A percentile compares a stretch with the other conserved stretches of the same genome.
phyloP scores from a whole-genome alignment of 176 grass and related monocot species.

The Zizania latifolia region DNA sequence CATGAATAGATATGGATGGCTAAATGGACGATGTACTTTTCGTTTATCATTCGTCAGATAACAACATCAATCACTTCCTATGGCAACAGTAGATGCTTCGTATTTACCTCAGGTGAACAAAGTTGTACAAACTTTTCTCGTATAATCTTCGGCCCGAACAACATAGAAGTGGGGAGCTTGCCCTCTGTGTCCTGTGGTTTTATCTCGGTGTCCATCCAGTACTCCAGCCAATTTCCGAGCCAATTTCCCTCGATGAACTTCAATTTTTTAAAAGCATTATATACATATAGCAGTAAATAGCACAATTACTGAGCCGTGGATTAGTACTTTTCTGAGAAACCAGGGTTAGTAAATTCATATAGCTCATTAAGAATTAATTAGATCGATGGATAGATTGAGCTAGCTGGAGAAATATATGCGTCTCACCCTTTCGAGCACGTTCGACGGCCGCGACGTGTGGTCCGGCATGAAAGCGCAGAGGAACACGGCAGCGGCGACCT shows the following conservation, averaged over 20 bases:
- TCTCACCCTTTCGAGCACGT: constrained; percentile 49
- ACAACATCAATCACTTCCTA: not conserved
- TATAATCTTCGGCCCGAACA: constrained; percentile 44
- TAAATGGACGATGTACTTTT: too few species aligned
- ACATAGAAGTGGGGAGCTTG: constrained; percentile 29
- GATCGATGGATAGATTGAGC: too few species aligned
- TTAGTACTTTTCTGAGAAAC: too few species aligned
- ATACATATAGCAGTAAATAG: not conserved
- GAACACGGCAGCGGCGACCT: constrained; percentile 71
- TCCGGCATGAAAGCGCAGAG: constrained; percentile 67
- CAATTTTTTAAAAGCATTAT: too few species aligned
- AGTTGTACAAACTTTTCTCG: constrained; percentile 29
- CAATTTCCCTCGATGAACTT: constrained; percentile 32
- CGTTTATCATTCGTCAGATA: not conserved
- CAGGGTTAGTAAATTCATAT: too few species aligned
- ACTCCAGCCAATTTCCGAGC: too few species aligned
- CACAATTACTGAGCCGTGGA: too few species aligned
- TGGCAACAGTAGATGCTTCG: not conserved
- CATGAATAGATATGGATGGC: too few species aligned
- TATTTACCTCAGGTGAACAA: constrained; percentile 58
- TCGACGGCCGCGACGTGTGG: constrained; percentile 26
- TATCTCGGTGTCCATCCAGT: constrained; percentile 62
- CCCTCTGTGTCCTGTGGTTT: constrained; percentile 36
- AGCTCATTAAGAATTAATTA: too few species aligned
- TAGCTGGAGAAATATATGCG: too few species aligned